Evolutionary conservation across 164 flowering plant species (phyloP), one percentile per base, ranked within the genome.

Genomic region (Litsea cubeba): DNA sequence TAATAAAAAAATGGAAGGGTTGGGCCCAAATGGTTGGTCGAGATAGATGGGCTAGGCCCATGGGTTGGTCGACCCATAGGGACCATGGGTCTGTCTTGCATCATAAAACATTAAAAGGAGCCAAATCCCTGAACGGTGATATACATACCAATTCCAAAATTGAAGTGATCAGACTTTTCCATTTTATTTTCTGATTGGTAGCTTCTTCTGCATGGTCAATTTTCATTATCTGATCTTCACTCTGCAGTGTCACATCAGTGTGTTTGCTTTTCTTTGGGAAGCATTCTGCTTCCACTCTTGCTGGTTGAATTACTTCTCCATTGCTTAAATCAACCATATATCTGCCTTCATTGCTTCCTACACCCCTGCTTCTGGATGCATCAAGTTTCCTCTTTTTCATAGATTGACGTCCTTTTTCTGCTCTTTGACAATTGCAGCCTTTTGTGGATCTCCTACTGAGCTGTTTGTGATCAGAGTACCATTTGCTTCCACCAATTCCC

Each of bases 91-190:
- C 30, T 28, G 5, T 28, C 30, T 2, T 28, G 30, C 30, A 28
- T 28, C 30, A 28, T 28, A 28, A 28, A 28, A 28, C 30, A 28
- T 28, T 28, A 28, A 3, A 28, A 28, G 30, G 30, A 28, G 30
- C 30, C 30, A 28, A 28, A 3, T 3, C 30, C 30, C 30, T 28
- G 30, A 28, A 28, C 30, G 30, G 30, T 28, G 58, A 50, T 70
- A 73, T 26, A 62, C 84, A 2, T 88, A 95, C 99, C 64, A 88
- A 83, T 89, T 87, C 90, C 77, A 93, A 79, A 72, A 84, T 72
- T 67, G 91, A 82, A 26, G 82, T 80, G 54, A 95, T 92, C 77
- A 93, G 71, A 83, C 91, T 95, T 83, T 91, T 95, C 99, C 94
- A 93, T 76, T 93, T 91, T 72, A 91, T 83, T 70, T 87, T 85